Conservation (phyloP, 2,329 filamentous ascomycete genomes). For the Colletotrichum sp. region DNA sequence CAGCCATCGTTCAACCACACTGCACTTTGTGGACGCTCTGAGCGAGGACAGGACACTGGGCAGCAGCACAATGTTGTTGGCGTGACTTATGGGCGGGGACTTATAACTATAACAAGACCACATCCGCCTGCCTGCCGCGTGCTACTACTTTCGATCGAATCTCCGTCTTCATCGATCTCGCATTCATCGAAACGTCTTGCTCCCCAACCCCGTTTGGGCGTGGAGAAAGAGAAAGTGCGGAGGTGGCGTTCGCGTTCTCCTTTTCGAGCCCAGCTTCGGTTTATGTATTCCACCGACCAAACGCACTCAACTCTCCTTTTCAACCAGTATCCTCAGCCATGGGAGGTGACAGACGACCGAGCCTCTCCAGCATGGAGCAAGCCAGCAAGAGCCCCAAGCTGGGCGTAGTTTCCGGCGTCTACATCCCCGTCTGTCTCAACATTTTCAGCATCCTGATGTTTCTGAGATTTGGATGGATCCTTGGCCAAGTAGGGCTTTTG, state of each 20-base stretch:
- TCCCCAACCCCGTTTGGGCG: neutral
- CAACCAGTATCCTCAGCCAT: neutral
- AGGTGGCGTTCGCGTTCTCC: conserved; percentile 1
- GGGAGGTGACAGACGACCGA: conserved; percentile 17
- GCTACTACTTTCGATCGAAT: neutral
- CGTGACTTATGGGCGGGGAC: neutral
- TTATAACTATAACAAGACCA: neutral
- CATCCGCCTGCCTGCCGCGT: neutral
- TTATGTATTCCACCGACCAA: neutral
- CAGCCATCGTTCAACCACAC: conserved; percentile 16
- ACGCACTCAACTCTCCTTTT: neutral
- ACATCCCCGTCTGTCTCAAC: conserved; percentile 87
- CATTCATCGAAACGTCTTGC: neutral
- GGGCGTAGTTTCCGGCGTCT: conserved; percentile 79
- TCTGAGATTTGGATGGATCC: conserved; percentile 82
- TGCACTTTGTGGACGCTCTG: conserved; percentile 1
- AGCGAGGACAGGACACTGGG: neutral
- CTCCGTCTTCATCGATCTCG: neutral
- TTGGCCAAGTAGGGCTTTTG: conserved; percentile 79
- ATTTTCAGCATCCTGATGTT: conserved; percentile 94
- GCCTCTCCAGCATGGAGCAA: conserved; percentile 34
- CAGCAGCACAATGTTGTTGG: neutral
- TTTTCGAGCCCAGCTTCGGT: neutral
- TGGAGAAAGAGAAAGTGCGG: neutral
- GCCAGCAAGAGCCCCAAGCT: conserved; percentile 63